Evolutionary conservation across 495 filamentous ascomycete species (phyloP), one percentile per base, ranked within the genome.

Genomic region (Chaetomium tenue): DNA sequence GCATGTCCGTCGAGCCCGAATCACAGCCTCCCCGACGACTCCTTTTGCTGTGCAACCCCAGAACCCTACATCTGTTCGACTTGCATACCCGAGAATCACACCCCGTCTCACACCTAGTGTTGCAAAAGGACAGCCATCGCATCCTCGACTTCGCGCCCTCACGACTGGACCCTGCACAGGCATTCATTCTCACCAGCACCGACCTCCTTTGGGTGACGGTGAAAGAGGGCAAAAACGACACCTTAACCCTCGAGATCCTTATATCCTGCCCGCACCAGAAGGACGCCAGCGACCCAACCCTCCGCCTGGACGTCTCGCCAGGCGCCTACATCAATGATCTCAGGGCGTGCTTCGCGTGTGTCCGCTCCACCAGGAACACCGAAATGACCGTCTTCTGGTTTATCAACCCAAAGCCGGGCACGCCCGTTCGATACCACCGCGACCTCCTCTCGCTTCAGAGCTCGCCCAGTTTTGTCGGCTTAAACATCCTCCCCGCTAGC

Each of bases 181-280:
- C 85, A 15, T 88, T 83, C 66, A 70, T 89, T 30, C 72, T 86
- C 50, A 89, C 86, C 9, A 84, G 78, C 57, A 71, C 68, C 25
- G 71, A 58, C 37, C 62, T 79, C 2, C 68, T 74, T 5, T 79
- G 75, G 77, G 57, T 78, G 12, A 57, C 55, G 6, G 66, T 37
- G 0, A 66, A 26, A 22, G 57, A 69, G 47, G 42, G 50, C 46
- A 47, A 42, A n/a, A 25, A 40, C 44, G 57, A 65, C 39, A 59
- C 68, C 8, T 20, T 70, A 16, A 66, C 59, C 44, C 70, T 73
- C 13, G 63, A 65, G 8, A 63, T 73, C 4, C 59, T 80, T 23
- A 42, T 77, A 0, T 79, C 78, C 7, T 81, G 78, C 63, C 71
- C 71, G 3, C 84, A 86, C 71, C 82, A 78, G 60, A 77, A 75